Evolutionary conservation across 257 asterid genomes (phyloP).

Genomic region (Ajuga chamaepitys): DNA sequence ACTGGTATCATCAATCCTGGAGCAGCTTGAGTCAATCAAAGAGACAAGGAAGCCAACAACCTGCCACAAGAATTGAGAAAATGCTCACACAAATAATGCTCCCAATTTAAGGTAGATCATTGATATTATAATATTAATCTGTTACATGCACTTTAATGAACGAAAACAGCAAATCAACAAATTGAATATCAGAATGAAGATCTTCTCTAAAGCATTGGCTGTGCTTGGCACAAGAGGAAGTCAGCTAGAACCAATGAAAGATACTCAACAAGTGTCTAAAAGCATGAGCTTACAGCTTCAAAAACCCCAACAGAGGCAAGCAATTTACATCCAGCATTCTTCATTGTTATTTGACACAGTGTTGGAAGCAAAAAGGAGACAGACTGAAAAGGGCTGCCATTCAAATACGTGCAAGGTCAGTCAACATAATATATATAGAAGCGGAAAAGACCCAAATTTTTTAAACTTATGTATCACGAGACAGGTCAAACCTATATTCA

Average conservation of each 20-base stretch:
- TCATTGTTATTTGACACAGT: constrained; percentile 83
- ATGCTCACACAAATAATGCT: not conserved
- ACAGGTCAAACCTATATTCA: constrained; percentile 45
- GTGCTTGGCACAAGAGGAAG: not conserved
- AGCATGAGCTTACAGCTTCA: constrained; percentile 41
- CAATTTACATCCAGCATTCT: constrained; percentile 50
- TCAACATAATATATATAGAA: constrained; percentile 6
- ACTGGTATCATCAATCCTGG: constrained; percentile 32
- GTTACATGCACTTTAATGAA: not conserved
- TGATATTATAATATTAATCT: not conserved
- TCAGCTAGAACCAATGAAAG: not conserved
- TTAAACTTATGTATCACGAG: constrained; percentile 9
- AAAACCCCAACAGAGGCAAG: constrained; percentile 60
- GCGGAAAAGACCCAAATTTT: not conserved
- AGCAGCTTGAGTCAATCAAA: constrained; percentile 36
- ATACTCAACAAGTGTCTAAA: not conserved
- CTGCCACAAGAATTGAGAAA: constrained; percentile 31
- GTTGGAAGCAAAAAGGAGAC: constrained; percentile 80
- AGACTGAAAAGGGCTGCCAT: constrained; percentile 54
- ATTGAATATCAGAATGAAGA: not conserved
- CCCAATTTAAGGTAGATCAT: not conserved
- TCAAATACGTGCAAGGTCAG: constrained; percentile 11
- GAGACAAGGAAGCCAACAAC: constrained; percentile 49
- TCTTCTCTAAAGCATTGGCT: not conserved
- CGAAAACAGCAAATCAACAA: not conserved